Evolutionary conservation across 2,329 filamentous ascomycete genomes (phyloP).

Genomic region (Penicillium olsonii): DNA sequence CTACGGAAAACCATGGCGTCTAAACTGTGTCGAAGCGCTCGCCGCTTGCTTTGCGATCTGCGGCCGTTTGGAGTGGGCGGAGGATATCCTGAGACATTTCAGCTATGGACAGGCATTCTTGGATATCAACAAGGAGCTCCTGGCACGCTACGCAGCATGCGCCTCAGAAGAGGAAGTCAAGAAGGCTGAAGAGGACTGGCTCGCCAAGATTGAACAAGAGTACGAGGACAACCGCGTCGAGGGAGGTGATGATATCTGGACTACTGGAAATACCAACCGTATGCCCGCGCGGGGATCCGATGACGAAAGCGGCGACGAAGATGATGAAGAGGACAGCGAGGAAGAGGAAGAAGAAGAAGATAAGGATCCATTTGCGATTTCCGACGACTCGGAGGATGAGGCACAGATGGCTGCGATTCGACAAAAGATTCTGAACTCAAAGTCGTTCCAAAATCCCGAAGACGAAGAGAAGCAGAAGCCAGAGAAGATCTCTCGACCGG

Average conservation of each 20-base stretch:
- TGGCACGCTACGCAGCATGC: constrained; percentile 84
- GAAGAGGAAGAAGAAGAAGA: constrained; percentile 49
- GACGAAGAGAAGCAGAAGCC: constrained; percentile 56
- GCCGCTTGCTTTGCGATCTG: constrained; percentile 93
- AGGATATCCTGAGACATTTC: constrained; percentile 78
- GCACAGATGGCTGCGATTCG: constrained; percentile 92
- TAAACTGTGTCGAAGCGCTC: constrained; percentile 95
- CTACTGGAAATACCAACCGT: constrained; percentile 84
- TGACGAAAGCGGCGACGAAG: constrained; percentile 52
- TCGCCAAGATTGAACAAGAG: constrained; percentile 85
- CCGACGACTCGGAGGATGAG: constrained; percentile 78
- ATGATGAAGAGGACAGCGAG: constrained; percentile 47
- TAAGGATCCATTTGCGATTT: constrained; percentile 72
- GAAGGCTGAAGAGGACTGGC: constrained; percentile 80
- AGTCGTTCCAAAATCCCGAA: constrained; percentile 70
- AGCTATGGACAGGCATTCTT: constrained; percentile 86
- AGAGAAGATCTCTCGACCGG: constrained; percentile 63
- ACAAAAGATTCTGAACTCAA: constrained; percentile 85
- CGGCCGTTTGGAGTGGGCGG: constrained; percentile 87
- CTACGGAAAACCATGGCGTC: constrained; percentile 90
- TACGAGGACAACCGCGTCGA: constrained; percentile 76
- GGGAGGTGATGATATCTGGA: constrained; percentile 73
- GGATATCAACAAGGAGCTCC: constrained; percentile 80
- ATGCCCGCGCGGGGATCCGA: constrained; percentile 55
- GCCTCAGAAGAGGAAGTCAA: constrained; percentile 80